Evolutionary conservation across 2,329 filamentous ascomycete genomes (phyloP).

Genomic region (Aspergillus quadrilineatus): DNA sequence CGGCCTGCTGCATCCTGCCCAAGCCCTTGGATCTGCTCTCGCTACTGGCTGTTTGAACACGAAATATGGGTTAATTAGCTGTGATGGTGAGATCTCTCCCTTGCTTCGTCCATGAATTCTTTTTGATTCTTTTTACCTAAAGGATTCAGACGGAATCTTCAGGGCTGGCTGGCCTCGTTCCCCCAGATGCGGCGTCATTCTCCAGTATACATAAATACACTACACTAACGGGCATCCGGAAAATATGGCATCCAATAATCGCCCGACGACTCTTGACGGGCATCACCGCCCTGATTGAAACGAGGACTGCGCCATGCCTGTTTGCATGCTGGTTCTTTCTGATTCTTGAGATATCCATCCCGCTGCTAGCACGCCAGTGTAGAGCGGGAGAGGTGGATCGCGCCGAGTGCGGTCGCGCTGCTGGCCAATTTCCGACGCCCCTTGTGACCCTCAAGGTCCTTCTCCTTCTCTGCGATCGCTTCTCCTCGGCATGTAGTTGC

Average conservation of each 20-base stretch:
- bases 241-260: neutral
- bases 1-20: constrained; percentile 25
- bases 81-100: constrained; percentile 1
- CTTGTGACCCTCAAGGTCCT: constrained; percentile 9
- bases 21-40: constrained; percentile 14
- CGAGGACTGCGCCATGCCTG: neutral
- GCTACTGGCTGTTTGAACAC: neutral
- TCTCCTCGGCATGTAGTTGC: too few species aligned
- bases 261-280: too few species aligned
- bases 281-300: neutral
- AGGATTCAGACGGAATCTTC: neutral
- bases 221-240: neutral
- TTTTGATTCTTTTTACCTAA: constrained; percentile 11
- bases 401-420: constrained; percentile 14
- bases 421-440: constrained; percentile 19
- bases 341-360: neutral
- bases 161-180: neutral
- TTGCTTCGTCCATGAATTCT: constrained; percentile 5
- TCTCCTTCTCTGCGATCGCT: neutral
- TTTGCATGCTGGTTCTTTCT: neutral
- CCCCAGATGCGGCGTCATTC: constrained; percentile 1
- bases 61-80: constrained; percentile 6
- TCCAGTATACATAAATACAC: neutral
- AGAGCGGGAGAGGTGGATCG: constrained; percentile 14
- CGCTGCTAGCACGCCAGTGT: neutral